Base-by-base conservation (phyloP, 306 rosid species). In the Erythrophleum fordii region DNA sequence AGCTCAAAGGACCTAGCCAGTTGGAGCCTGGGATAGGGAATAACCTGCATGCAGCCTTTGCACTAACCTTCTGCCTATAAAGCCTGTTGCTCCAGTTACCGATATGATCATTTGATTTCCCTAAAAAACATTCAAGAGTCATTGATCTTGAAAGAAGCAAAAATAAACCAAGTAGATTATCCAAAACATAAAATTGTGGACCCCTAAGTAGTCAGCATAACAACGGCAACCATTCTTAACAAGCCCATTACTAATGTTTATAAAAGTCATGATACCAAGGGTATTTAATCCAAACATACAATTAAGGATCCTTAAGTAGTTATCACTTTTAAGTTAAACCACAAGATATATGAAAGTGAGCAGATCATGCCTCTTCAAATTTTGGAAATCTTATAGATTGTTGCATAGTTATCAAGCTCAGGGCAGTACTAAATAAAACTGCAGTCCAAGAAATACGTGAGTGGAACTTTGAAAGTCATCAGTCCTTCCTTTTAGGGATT, bases 31-130 rank as follows among this genome's bases (percentile, higher is more conserved):
- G 81, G 69, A 81, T 51, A 52, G 71, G 72, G 70, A 20, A 76
- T 86, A 65, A 96, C 99, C 99, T 89, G 97, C 90, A 23, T 86
- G 89, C 42, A 96, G 90, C 89, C 92, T 87, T 81, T 90, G 97
- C 84, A 96, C 99, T 90, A 96, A 85, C 83, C 93, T 89, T 88
- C 77, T 88, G 81, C 99, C 98, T 14, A 96, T 87, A 84, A 93
- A 96, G 61, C 99, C 99, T 8, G 99, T 96, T 60, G 98, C 99
- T 86, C 99, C 98, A 66, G 99, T 96, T 74, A 96, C 73, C 44
- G 98, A 93, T 79, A 95, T 81, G 49, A 88, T 88, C 92, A 93
- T 86, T 80, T 87, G 86, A 82, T 81, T 85, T 78, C 81, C 90
- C 94, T 84, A 86, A 86, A 88, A 87, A 87, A 12, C 72, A 73